Evolutionary conservation across 352 stramenopile species (phyloP).

Genomic region (Aphanomyces cochlioides): DNA sequence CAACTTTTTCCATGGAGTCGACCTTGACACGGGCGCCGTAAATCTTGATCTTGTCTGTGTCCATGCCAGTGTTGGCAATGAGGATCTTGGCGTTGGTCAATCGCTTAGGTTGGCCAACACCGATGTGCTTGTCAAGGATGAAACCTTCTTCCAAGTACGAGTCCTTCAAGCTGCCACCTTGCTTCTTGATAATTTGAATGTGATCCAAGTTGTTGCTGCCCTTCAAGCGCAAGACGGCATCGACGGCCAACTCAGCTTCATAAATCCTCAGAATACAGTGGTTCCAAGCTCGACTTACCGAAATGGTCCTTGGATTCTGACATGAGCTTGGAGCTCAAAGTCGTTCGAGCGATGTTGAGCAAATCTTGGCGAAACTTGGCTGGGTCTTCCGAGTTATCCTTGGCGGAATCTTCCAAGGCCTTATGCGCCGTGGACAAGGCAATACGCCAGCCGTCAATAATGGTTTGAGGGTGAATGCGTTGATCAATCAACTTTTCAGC

Average conservation of each 20-base stretch:
- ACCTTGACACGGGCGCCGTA: conserved; percentile 97
- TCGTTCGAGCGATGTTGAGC: conserved; percentile 97
- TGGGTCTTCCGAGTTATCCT: conserved; percentile 74
- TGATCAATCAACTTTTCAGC: conserved; percentile 95
- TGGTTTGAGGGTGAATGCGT: conserved; percentile 97
- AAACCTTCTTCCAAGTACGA: conserved; percentile 99
- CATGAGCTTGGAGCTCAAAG: conserved; percentile 97
- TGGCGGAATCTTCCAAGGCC: conserved; percentile 83
- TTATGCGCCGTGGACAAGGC: conserved; percentile 87
- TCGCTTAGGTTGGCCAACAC: conserved; percentile 92
- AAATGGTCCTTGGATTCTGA: conserved; percentile 99
- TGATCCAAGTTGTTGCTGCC: conserved; percentile 96
- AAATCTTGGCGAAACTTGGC: conserved; percentile 93
- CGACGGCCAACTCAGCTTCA: conserved; percentile 84
- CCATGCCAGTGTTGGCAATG: conserved; percentile 99
- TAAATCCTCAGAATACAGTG: too few species aligned
- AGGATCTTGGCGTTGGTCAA: conserved; percentile 99
- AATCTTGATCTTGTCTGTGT: conserved; percentile 99
- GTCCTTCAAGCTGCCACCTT: conserved; percentile 93
- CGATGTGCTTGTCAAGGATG: conserved; percentile 96
- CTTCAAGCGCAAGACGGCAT: conserved; percentile 95
- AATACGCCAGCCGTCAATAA: conserved; percentile 97
- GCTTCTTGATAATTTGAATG: conserved; percentile 99
- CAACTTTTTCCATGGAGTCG: conserved; percentile 98
- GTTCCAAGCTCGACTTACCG: conserved; percentile 9